Conservation (phyloP, 2,329 filamentous ascomycete species). For the Ophiostoma quercus region DNA sequence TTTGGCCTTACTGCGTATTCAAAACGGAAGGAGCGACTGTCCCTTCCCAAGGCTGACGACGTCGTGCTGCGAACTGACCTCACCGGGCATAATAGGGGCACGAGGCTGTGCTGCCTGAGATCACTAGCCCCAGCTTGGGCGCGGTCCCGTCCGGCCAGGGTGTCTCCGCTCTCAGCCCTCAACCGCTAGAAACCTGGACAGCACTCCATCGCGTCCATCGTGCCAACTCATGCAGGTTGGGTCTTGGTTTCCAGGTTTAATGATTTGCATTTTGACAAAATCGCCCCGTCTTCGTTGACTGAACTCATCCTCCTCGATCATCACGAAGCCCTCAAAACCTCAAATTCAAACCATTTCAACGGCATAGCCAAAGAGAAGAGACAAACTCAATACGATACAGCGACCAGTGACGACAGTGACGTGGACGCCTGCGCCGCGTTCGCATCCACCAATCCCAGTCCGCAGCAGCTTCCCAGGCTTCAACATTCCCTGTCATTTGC, state of each 20-base stretch:
- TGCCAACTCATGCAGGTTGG: not conserved
- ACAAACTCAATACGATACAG: not conserved
- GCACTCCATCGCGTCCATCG: not conserved
- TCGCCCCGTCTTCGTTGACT: not conserved
- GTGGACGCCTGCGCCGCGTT: not conserved
- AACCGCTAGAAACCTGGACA: not conserved
- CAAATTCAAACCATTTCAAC: too few relatives aligned
- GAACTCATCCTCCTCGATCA: not conserved
- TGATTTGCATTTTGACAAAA: not conserved
- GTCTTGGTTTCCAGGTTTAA: not conserved
- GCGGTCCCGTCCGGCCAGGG: not conserved
- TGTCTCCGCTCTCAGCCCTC: not conserved
- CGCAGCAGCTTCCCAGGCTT: slow-evolving; percentile 4
- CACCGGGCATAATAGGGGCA: not conserved
- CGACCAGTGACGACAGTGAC: not conserved
- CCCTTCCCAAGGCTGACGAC: slow-evolving; percentile 11
- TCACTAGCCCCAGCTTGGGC: not conserved
- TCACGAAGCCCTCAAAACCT: too few relatives aligned
- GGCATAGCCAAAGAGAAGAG: too few relatives aligned
- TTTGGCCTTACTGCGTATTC: not conserved
- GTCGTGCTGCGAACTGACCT: not conserved
- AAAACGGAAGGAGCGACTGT: not conserved
- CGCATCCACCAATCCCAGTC: not conserved
- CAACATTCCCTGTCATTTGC: not conserved
- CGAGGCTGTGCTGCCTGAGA: slow-evolving; percentile 10